Conservation (phyloP, 495 filamentous ascomycete species). For the Aspergillus incahuasiensis region DNA sequence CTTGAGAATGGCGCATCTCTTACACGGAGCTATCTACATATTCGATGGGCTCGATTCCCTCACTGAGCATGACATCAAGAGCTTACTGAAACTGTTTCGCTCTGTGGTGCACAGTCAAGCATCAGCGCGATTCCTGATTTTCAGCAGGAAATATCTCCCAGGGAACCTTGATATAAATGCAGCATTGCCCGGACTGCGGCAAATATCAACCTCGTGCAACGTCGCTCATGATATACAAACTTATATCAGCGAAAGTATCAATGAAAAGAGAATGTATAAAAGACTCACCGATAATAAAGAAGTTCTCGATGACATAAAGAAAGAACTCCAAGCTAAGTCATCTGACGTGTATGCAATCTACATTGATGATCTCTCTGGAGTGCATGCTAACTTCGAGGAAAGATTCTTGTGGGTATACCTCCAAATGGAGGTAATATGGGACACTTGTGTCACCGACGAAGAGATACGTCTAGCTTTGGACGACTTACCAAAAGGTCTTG, state of each 20-base stretch:
- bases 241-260: slow-evolving; percentile 21
- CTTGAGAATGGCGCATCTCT: too few relatives aligned
- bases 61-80: too few relatives aligned
- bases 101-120: too few relatives aligned
- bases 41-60: too few relatives aligned
- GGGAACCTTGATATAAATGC: slow-evolving; percentile 16
- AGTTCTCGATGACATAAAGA: not conserved
- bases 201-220: slow-evolving; percentile 21
- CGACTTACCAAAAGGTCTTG: slow-evolving; percentile 22
- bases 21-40: too few relatives aligned
- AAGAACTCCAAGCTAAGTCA: too few relatives aligned
- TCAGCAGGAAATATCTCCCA: slow-evolving; percentile 16
- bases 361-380: too few relatives aligned
- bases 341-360: too few relatives aligned
- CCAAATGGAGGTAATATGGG: slow-evolving; percentile 28
- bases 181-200: slow-evolving; percentile 15
- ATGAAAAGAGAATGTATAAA: slow-evolving; percentile 16
- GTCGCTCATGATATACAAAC: slow-evolving; percentile 19
- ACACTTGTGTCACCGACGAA: slow-evolving; percentile 22
- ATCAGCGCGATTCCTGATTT: too few relatives aligned
- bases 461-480: slow-evolving; percentile 19
- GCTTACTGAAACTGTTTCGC: too few relatives aligned
- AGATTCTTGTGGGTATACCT: slow-evolving; percentile 17
- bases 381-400: slow-evolving; percentile 6
- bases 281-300: slow-evolving; percentile 18